phyloP scores from a whole-genome alignment of 2,329 filamentous ascomycete genomes.

The Sclerotinia sclerotiorum region DNA sequence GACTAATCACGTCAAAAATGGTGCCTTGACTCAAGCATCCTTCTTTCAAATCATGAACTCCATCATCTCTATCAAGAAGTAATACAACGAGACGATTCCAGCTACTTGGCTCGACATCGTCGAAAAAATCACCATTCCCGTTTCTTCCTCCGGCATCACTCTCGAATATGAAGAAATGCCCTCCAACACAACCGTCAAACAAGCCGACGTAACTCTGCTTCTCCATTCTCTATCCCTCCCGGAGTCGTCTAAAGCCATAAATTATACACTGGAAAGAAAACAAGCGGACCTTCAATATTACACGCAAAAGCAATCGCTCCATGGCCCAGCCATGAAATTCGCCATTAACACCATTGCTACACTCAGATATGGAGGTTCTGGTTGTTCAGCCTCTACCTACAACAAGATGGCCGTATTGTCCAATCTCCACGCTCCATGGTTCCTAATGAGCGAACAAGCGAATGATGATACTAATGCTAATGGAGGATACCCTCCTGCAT shows the following conservation, averaged over 20 bases:
- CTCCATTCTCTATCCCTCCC: conserved; percentile 23
- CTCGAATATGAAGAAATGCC: conserved; percentile 29
- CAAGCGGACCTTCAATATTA: conserved; percentile 25
- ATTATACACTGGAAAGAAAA: conserved; percentile 12
- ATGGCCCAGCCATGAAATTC: conserved; percentile 73
- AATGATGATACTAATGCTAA: conserved; percentile 59
- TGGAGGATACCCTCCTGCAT: conserved; percentile 67
- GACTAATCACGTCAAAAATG: conserved; percentile 47
- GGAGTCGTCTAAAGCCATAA: not conserved
- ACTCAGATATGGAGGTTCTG: conserved; percentile 63
- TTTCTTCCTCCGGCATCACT: conserved; percentile 56
- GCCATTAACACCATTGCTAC: conserved; percentile 67
- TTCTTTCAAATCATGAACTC: conserved; percentile 45
- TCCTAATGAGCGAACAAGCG: conserved; percentile 68
- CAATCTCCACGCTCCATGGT: conserved; percentile 66
- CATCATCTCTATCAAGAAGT: conserved; percentile 39
- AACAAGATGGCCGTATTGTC: conserved; percentile 61
- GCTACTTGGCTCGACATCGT: conserved; percentile 57
- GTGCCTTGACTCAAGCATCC: conserved; percentile 58
- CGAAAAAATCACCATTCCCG: conserved; percentile 53
- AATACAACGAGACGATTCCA: conserved; percentile 43
- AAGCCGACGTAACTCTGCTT: conserved; percentile 30
- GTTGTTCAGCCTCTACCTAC: conserved; percentile 68
- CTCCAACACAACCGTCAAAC: conserved; percentile 28
- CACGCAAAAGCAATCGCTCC: conserved; percentile 40